Percentiles rank a stretch among this genome's conserved stretches.
phyloP scores from a whole-genome alignment of 306 rosid genomes.

The Neltuma alba region DNA sequence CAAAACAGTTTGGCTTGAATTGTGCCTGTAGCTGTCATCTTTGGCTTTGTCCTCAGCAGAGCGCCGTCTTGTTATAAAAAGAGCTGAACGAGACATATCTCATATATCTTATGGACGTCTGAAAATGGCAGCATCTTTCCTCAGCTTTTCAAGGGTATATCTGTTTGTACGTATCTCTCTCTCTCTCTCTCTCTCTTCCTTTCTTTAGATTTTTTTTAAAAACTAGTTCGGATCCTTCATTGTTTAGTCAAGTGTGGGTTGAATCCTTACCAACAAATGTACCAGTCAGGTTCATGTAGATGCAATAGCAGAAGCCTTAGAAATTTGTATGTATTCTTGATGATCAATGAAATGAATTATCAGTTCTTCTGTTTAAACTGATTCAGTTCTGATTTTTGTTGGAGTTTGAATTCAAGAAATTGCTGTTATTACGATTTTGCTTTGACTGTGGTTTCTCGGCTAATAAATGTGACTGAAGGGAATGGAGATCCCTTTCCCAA shows the following conservation, averaged over 20 bases:
- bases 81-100: slow-evolving; percentile 24
- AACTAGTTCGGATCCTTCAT: slow-evolving; percentile 28
- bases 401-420: too few species aligned
- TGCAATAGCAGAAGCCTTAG: slow-evolving; percentile 19
- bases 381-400: too few species aligned
- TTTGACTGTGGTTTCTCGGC: background rate
- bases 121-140: slow-evolving; percentile 39
- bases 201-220: slow-evolving; percentile 26
- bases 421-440: too few species aligned
- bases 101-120: slow-evolving; percentile 10
- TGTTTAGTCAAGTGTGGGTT: slow-evolving; percentile 21
- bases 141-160: slow-evolving; percentile 27
- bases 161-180: slow-evolving; percentile 40
- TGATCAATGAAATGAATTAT: slow-evolving; percentile 42
- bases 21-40: slow-evolving; percentile 35
- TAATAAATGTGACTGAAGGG: background rate
- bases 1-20: slow-evolving; percentile 48
- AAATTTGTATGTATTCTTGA: slow-evolving; percentile 40
- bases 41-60: slow-evolving; percentile 43
- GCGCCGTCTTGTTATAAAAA: slow-evolving; percentile 23
- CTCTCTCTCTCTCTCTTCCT: slow-evolving; percentile 2
- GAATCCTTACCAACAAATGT: slow-evolving; percentile 11
- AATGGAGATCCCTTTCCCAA: too few species aligned
- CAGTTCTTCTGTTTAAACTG: slow-evolving; percentile 29
- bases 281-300: slow-evolving; percentile 18